A percentile compares a stretch with the other conserved stretches of the same genome.
These are phyloP conservation scores for Nicotiana paniculata DNA, from an alignment of 257 asterid genomes.

Conservation along the genomic window DNA sequence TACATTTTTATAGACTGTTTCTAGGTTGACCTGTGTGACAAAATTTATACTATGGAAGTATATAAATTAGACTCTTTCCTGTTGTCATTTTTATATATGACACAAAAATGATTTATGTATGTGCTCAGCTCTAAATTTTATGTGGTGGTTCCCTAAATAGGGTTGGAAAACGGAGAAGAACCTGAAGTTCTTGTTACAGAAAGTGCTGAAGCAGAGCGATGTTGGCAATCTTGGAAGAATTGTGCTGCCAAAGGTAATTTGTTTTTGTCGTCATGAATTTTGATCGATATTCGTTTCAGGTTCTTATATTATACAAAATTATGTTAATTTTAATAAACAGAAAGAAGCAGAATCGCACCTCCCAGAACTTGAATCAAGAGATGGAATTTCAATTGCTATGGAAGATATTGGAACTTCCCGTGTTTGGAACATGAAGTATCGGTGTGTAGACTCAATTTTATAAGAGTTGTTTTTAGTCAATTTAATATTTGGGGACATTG, in stretches of 20 bases:
- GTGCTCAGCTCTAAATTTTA: neutral
- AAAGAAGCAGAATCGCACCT: slow-evolving; percentile 89
- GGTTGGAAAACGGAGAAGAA: slow-evolving; percentile 65
- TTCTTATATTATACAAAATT: neutral
- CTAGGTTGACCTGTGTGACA: no score
- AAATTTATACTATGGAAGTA: no score
- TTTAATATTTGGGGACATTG: no score
- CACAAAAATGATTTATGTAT: neutral
- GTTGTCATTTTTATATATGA: neutral
- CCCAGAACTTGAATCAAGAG: slow-evolving; percentile 79
- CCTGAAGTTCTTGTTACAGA: slow-evolving; percentile 81
- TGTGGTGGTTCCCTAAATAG: slow-evolving; percentile 13
- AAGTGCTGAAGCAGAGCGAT: slow-evolving; percentile 93
- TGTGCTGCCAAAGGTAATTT: slow-evolving; percentile 75
- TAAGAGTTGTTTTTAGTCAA: neutral
- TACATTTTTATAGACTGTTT: no score
- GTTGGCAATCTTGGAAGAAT: slow-evolving; percentile 92
- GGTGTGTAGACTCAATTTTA: slow-evolving; percentile 27
- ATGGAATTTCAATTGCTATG: slow-evolving; percentile 74
- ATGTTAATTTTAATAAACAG: slow-evolving; percentile 23
- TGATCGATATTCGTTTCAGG: neutral
- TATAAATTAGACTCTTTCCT: no score
- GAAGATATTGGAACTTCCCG: slow-evolving; percentile 87
- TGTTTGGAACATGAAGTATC: slow-evolving; percentile 75
- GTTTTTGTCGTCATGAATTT: neutral